Evolutionary conservation across 2,329 filamentous ascomycete genomes (phyloP).

Genomic region (Penicillium crustosum): DNA sequence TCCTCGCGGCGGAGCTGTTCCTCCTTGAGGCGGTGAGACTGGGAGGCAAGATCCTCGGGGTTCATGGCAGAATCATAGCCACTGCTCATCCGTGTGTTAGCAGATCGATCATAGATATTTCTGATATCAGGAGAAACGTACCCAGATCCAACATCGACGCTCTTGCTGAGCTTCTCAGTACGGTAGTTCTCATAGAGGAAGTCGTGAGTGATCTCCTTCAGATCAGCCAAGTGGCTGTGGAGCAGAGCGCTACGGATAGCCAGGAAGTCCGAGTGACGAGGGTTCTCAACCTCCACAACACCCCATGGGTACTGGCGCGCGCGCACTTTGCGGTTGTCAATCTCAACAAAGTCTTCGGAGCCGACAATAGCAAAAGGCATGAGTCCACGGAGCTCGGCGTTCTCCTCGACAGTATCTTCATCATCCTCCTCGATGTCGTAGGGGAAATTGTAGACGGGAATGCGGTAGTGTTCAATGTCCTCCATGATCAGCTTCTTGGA

Average conservation of each 20-base stretch:
- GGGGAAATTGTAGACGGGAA: conserved; percentile 99
- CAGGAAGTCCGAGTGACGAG: conserved; percentile 96
- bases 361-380: conserved; percentile 99
- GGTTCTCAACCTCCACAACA: conserved; percentile 98
- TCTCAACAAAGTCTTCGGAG: conserved; percentile 91
- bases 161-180: conserved; percentile 99
- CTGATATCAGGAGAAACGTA: conserved; percentile 55
- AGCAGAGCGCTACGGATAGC: conserved; percentile 94
- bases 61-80: conserved; percentile 83
- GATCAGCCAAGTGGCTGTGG: conserved; percentile 94
- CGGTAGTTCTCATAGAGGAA: conserved; percentile 99
- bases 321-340: conserved; percentile 86
- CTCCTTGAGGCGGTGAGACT: conserved; percentile 98
- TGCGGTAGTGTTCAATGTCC: conserved; percentile 99
- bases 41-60: conserved; percentile 92
- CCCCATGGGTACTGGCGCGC: conserved; percentile 99
- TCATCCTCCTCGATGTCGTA: conserved; percentile 99
- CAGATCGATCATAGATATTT: conserved; percentile 16
- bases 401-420: conserved; percentile 98
- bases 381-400: conserved; percentile 90
- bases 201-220: conserved; percentile 99
- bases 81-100: conserved; percentile 42
- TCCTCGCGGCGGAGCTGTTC: conserved; percentile 98
- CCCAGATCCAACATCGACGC: conserved; percentile 85
- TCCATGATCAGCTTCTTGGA: conserved; percentile 99